Evolutionary conservation across 352 stramenopile species (phyloP).

Genomic region (Phytophthora vignae): DNA sequence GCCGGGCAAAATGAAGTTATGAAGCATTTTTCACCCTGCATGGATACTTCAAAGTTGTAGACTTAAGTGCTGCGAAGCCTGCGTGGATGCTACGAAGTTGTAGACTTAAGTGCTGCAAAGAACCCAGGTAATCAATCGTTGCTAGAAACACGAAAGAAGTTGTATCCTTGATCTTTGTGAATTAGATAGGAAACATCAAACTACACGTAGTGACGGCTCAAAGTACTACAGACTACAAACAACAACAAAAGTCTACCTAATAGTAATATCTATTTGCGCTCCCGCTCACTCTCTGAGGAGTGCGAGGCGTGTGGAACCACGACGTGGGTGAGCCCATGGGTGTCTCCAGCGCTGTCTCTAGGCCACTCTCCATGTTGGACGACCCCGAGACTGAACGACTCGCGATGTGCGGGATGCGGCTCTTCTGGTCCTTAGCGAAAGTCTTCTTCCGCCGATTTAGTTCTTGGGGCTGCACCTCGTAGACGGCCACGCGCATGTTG

Average conservation of each 20-base stretch:
- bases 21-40: neutral
- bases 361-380: conserved; percentile 30
- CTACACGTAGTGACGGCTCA: neutral
- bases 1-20: conserved; percentile 18
- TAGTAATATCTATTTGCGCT: conserved; percentile 13
- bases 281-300: conserved; percentile 15
- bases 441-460: conserved; percentile 39
- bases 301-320: conserved; percentile 39
- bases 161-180: neutral
- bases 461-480: conserved; percentile 43
- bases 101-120: no score
- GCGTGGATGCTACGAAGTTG: no score
- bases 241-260: conserved; percentile 15
- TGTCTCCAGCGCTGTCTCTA: conserved; percentile 35
- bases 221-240: conserved; percentile 16
- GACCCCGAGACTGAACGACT: conserved; percentile 31
- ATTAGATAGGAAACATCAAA: conserved; percentile 7
- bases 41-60: no score
- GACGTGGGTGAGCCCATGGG: conserved; percentile 30
- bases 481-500: conserved; percentile 44
- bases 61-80: no score
- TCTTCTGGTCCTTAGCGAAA: conserved; percentile 42
- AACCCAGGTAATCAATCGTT: neutral
- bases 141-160: neutral
- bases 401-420: conserved; percentile 35